Conservation (phyloP, 495 filamentous ascomycete species). For the Staphylotrichum tortipilum region DNA sequence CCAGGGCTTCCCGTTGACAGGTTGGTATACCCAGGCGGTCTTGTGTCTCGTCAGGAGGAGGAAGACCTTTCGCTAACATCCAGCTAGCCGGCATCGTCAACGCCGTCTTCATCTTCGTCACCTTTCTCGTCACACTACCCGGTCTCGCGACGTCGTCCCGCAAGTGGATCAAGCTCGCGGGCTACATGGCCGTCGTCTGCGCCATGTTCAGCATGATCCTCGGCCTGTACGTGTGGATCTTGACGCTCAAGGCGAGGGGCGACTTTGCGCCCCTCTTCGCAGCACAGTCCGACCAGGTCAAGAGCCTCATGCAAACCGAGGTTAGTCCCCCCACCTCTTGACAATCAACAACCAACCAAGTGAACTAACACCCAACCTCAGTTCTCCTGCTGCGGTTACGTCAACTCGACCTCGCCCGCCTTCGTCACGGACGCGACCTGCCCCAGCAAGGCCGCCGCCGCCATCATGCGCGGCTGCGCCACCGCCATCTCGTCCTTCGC, state of each 20-base stretch:
- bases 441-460: constrained; percentile 52
- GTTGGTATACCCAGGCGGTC: constrained; percentile 23
- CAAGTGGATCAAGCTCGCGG: constrained; percentile 50
- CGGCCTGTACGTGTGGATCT: constrained; percentile 60
- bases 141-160: constrained; percentile 51
- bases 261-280: constrained; percentile 50
- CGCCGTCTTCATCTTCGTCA: constrained; percentile 49
- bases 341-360: background rate
- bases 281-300: constrained; percentile 39
- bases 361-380: constrained; percentile 16
- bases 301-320: constrained; percentile 56
- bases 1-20: constrained; percentile 49
- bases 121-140: constrained; percentile 49
- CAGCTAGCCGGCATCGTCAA: constrained; percentile 55
- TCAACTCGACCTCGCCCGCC: constrained; percentile 54
- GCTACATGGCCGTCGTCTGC: constrained; percentile 51
- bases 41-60: no score
- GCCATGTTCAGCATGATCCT: constrained; percentile 55
- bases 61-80: constrained; percentile 18
- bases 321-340: constrained; percentile 31
- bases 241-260: constrained; percentile 54
- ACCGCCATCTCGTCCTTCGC: constrained; percentile 52
- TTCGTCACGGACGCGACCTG: constrained; percentile 56
- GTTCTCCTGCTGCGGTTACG: constrained; percentile 70
- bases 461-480: constrained; percentile 57